Base-by-base conservation (phyloP, 2,329 filamentous ascomycete species). In the Fusarium clavum region DNA sequence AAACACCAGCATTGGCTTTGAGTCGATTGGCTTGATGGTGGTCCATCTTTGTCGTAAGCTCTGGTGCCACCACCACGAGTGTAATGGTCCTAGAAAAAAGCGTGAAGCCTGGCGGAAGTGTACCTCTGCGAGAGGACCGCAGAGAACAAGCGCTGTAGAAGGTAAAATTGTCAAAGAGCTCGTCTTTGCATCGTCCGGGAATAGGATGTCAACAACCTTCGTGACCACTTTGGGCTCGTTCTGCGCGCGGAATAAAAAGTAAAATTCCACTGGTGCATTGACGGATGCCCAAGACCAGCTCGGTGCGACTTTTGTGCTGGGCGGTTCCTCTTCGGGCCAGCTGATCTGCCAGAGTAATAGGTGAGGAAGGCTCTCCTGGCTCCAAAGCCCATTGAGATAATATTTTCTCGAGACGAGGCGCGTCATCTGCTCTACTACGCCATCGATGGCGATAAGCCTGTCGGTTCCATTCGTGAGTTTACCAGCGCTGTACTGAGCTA, bases 271-370 rank as follows among this genome's bases (percentile, higher is more conserved):
- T 3, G 53, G 58, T 2, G 44, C 10, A n/a, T 52, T 22, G 1
- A 61, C 41, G 27, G 41, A 61, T 2, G 60, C 60, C 56, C 60
- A 63, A 1, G 60, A 61, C 60, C 60, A 63, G 34, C 56, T 61
- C 2, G 47, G 47, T 8, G 56, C 60, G 6, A 61, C 13, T 18
- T 29, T 24, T 0, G 6, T 47, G 2, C 10, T 27, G 0, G 56
- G 13, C 1, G 13, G 20, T 22, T 20, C 8, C 2, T 47, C 30
- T 27, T 40, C 46, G 22, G n/a, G n/a, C 46, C 27, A 32, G 13
- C 46, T 18, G 6, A 18, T n/a, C 3, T 7, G 3, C 60, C 56
- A 63, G 6, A 63, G 40, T 22, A 63, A 27, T 8, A 51, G 53
- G 3, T 52, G 56, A 2, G 25, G 32, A 16, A 63, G 47, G 2